Conservation (phyloP, 2,329 filamentous ascomycete genomes). For the Trichoderma cornu-damae region DNA sequence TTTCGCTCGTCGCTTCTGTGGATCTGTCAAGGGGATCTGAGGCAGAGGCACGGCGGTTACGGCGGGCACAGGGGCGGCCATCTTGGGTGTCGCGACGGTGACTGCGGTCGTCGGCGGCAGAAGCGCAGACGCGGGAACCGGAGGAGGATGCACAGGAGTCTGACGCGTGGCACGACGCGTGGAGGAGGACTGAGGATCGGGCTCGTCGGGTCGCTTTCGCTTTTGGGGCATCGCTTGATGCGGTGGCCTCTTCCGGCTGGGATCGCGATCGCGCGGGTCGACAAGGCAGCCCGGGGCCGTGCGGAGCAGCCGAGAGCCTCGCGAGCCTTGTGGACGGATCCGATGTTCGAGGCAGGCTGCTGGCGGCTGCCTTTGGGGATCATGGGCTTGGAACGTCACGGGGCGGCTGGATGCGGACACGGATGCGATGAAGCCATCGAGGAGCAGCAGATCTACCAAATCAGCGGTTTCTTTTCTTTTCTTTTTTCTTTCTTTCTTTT, state of each 20-base stretch:
- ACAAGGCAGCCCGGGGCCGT: neutral
- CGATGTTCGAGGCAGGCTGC: neutral
- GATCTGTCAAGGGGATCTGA: constrained; percentile 8
- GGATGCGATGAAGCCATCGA: constrained; percentile 13
- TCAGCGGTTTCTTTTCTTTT: neutral
- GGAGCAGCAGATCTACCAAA: neutral
- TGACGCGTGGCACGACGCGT: constrained; percentile 40
- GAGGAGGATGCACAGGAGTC: constrained; percentile 32
- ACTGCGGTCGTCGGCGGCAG: constrained; percentile 15
- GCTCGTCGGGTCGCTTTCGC: constrained; percentile 34
- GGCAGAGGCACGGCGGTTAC: constrained; percentile 18
- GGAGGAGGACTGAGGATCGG: constrained; percentile 21
- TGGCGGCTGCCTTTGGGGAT: neutral
- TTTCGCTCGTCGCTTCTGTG: constrained; percentile 8
- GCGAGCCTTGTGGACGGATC: neutral
- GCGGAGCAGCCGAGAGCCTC: neutral
- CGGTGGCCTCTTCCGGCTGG: neutral
- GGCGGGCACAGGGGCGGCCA: constrained; percentile 3
- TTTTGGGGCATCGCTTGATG: constrained; percentile 33
- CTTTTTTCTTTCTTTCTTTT: too few relatives aligned
- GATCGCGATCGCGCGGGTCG: neutral
- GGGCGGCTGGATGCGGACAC: neutral
- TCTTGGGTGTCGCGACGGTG: neutral
- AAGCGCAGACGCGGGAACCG: constrained; percentile 22
- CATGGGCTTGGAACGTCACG: constrained; percentile 9